A percentile compares a stretch with the other conserved stretches of the same genome.
phyloP scores from a whole-genome alignment of 306 rosid species.

The Trifolium fragiferum region DNA sequence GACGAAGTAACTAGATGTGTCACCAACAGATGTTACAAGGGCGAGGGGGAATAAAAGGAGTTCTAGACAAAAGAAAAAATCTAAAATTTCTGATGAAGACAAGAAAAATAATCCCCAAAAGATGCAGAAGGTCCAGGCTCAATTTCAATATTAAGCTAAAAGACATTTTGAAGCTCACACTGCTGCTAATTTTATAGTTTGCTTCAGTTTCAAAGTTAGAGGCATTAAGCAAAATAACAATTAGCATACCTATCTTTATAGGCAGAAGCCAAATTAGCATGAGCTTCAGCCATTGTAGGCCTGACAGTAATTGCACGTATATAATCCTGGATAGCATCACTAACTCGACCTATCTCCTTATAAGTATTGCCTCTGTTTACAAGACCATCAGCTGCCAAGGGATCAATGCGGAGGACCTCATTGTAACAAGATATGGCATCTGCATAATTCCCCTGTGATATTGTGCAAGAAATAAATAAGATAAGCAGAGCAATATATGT shows the following conservation, averaged over 20 bases:
- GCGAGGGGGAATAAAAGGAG: background rate
- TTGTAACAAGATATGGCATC: slow-evolving; percentile 99
- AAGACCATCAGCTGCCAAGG: slow-evolving; percentile 98
- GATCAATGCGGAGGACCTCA: slow-evolving; percentile 97
- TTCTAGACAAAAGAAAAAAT: background rate
- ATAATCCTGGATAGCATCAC: slow-evolving; percentile 95
- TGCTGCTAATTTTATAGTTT: background rate
- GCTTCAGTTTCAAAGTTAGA: background rate
- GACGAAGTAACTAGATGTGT: slow-evolving; percentile 4
- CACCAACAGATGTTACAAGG: slow-evolving; percentile 21
- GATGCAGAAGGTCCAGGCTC: slow-evolving; percentile 7
- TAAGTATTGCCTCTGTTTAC: slow-evolving; percentile 98
- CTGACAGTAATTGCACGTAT: slow-evolving; percentile 74
- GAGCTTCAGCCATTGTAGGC: slow-evolving; percentile 98
- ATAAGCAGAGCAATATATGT: slow-evolving; percentile 19
- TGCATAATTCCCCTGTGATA: slow-evolving; percentile 82
- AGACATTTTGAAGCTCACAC: background rate
- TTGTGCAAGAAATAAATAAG: slow-evolving; percentile 3
- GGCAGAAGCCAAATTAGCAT: slow-evolving; percentile 98
- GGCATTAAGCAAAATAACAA: slow-evolving; percentile 14
- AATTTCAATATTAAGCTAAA: slow-evolving; percentile 6
- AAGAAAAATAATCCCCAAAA: slow-evolving; percentile 11
- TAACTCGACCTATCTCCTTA: slow-evolving; percentile 98
- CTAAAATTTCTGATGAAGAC: background rate
- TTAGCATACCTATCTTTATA: slow-evolving; percentile 84